phyloP scores from a whole-genome alignment of 805 yeast species.

The Lachancea sp. region DNA sequence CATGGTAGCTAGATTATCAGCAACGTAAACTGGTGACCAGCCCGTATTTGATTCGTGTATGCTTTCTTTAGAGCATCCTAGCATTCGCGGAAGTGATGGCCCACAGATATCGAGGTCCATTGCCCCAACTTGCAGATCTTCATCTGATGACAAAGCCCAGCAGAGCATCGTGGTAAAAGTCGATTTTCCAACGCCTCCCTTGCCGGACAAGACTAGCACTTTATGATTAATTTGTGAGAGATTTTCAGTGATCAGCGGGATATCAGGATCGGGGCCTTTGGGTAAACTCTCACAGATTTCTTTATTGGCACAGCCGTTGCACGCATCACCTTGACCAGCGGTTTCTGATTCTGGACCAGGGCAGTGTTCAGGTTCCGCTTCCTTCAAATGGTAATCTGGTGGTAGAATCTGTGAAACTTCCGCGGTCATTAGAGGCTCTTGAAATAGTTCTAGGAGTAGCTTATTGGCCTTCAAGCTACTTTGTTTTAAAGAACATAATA shows the following conservation, averaged over 20 bases:
- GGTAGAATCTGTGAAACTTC: slow-evolving; percentile 16
- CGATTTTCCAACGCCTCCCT: slow-evolving; percentile 97
- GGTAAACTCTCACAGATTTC: slow-evolving; percentile 81
- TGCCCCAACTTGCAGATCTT: slow-evolving; percentile 81
- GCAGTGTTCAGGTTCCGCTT: slow-evolving; percentile 94
- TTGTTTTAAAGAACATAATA: too few relatives aligned
- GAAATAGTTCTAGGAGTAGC: neutral
- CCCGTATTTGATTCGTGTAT: slow-evolving; percentile 88
- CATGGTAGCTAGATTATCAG: slow-evolving; percentile 92
- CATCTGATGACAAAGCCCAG: slow-evolving; percentile 88
- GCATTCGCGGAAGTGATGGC: slow-evolving; percentile 90
- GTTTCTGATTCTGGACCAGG: slow-evolving; percentile 95
- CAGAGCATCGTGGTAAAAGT: slow-evolving; percentile 94
- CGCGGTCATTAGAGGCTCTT: slow-evolving; percentile 3
- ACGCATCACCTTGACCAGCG: slow-evolving; percentile 93
- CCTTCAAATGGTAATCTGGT: slow-evolving; percentile 36
- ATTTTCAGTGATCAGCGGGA: slow-evolving; percentile 65
- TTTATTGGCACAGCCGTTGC: slow-evolving; percentile 92
- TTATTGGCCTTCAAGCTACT: too few relatives aligned
- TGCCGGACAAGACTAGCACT: slow-evolving; percentile 73
- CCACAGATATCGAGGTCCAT: slow-evolving; percentile 98
- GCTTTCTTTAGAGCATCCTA: slow-evolving; percentile 82
- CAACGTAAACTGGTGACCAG: slow-evolving; percentile 94
- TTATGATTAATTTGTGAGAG: slow-evolving; percentile 67
- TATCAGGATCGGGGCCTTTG: slow-evolving; percentile 93